Evolutionary conservation across 2,329 filamentous ascomycete genomes (phyloP).

Genomic region (Alternaria solani): DNA sequence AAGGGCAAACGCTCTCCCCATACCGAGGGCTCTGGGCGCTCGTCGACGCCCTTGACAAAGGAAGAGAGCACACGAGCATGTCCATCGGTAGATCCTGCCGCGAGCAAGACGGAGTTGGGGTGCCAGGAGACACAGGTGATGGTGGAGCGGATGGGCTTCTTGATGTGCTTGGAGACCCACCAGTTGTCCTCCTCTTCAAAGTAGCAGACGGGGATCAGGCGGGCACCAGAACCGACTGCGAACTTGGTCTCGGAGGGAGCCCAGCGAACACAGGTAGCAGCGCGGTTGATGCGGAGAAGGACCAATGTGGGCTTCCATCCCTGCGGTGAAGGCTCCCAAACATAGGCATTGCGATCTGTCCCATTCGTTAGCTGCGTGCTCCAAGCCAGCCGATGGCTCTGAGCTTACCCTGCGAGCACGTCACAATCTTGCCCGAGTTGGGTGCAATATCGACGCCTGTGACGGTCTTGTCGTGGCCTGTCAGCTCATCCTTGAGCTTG

Average conservation of each 20-base stretch:
- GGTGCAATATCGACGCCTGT: conserved; percentile 97
- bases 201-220: conserved; percentile 96
- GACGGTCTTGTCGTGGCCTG: conserved; percentile 95
- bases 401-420: conserved; percentile 85
- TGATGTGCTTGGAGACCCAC: conserved; percentile 99
- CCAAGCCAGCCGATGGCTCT: background rate
- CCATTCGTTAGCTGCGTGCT: conserved; percentile 25
- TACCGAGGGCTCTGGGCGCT: conserved; percentile 80
- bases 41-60: conserved; percentile 95
- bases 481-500: conserved; percentile 87
- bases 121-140: conserved; percentile 97
- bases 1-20: conserved; percentile 98
- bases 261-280: conserved; percentile 97
- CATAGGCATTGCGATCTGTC: conserved; percentile 92
- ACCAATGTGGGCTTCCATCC: conserved; percentile 98
- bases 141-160: conserved; percentile 98
- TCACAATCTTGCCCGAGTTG: conserved; percentile 89
- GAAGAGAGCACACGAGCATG: conserved; percentile 93
- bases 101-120: conserved; percentile 93
- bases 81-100: conserved; percentile 95
- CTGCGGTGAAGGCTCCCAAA: conserved; percentile 92
- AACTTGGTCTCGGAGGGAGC: conserved; percentile 97
- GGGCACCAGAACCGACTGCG: conserved; percentile 93
- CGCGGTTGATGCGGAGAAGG: conserved; percentile 94
- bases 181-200: conserved; percentile 99